These are phyloP conservation scores for Vachellia collinsii DNA, from an alignment of 306 rosid species.

Conservation along the genomic window DNA sequence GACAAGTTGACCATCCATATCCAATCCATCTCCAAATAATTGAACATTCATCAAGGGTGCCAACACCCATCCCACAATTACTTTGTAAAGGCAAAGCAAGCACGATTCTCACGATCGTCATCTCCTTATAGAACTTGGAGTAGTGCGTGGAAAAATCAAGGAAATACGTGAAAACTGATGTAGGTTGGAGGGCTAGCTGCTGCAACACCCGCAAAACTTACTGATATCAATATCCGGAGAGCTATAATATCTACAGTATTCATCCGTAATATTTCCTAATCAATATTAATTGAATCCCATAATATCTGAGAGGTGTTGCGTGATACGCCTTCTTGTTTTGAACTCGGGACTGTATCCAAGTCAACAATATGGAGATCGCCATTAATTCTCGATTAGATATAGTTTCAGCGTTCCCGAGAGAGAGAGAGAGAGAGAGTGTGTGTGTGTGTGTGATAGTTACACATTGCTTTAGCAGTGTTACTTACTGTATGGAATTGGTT, in stretches of 20 bases:
- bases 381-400: not conserved
- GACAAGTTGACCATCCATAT: conserved; percentile 20
- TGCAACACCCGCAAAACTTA: not conserved
- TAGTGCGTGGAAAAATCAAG: not conserved
- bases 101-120: not conserved
- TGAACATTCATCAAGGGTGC: not conserved
- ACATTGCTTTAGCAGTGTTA: not conserved
- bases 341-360: not conserved
- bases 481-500: too few species aligned
- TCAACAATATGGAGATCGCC: not conserved
- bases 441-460: not conserved
- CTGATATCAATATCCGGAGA: too few species aligned
- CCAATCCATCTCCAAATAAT: not conserved
- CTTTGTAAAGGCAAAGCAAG: conserved; percentile 4
- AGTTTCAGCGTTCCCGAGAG: not conserved
- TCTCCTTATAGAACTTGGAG: not conserved
- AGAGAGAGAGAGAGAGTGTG: too few species aligned
- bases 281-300: too few species aligned
- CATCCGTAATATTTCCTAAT: too few species aligned
- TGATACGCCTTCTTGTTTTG: not conserved
- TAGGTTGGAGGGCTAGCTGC: not conserved
- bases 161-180: not conserved
- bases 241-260: too few species aligned
- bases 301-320: too few species aligned
- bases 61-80: not conserved